A percentile compares a stretch with the other conserved stretches of the same genome.
These are phyloP conservation scores for Gloeophyllum trabeum DNA, from an alignment of 768 basidiomycete genomes.

Conservation along the genomic window DNA sequence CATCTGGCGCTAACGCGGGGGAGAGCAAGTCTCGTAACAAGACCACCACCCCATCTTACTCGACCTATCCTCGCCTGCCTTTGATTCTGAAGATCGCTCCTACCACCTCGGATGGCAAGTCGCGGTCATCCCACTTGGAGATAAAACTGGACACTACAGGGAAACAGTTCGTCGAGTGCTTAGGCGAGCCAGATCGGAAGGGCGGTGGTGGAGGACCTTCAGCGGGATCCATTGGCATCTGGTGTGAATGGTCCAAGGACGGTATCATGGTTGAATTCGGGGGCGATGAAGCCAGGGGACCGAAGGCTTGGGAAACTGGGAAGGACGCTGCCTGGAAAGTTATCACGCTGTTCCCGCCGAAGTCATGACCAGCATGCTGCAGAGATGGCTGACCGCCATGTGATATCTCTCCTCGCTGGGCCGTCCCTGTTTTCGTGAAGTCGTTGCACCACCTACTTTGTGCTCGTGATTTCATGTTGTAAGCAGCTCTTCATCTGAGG, in stretches of 20 bases:
- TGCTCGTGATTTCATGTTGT: no score
- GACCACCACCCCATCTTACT: slow-evolving; percentile 27
- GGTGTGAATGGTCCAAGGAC: slow-evolving; percentile 83
- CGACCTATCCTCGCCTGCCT: slow-evolving; percentile 45
- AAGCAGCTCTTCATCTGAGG: no score
- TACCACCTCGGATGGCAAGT: slow-evolving; percentile 9
- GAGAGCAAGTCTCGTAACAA: slow-evolving; percentile 23
- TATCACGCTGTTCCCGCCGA: slow-evolving; percentile 45
- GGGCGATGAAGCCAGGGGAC: slow-evolving; percentile 64
- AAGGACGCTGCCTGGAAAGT: slow-evolving; percentile 76
- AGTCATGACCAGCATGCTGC: slow-evolving; percentile 4
- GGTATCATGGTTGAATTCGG: slow-evolving; percentile 85
- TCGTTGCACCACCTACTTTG: no score
- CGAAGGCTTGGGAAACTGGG: slow-evolving; percentile 81
- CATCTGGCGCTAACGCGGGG: slow-evolving; percentile 16
- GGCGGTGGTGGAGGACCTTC: slow-evolving; percentile 84
- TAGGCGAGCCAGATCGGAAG: slow-evolving; percentile 87
- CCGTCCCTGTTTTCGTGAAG: no score
- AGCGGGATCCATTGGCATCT: slow-evolving; percentile 79
- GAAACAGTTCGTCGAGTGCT: slow-evolving; percentile 57
- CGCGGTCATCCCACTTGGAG: slow-evolving; percentile 28
- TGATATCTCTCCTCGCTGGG: no score
- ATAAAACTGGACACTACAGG: slow-evolving; percentile 48
- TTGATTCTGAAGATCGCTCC: slow-evolving; percentile 30
- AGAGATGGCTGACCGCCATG: no score